A percentile compares a stretch with the other conserved stretches of the same genome.
Conservation (phyloP, 2,329 filamentous ascomycete species). For the Aspergillus sp. region DNA sequence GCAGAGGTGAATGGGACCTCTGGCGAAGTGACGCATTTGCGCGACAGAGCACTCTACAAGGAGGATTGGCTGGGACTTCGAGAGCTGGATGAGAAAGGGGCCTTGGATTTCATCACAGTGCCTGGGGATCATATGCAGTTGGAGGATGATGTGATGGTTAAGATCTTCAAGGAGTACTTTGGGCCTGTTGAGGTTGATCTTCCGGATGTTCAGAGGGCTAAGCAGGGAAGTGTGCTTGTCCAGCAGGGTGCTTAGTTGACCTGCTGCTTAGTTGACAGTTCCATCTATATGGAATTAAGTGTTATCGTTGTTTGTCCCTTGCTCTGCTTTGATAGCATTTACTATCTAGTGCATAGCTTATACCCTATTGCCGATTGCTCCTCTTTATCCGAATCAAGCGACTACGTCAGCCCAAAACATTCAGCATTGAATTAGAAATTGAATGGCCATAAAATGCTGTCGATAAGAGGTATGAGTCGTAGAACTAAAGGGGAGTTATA, state of each 20-base stretch:
- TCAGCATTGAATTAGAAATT: no score
- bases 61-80: constrained; percentile 92
- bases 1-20: constrained; percentile 67
- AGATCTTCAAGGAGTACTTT: constrained; percentile 53
- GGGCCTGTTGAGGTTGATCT: constrained; percentile 17
- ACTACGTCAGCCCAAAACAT: no score
- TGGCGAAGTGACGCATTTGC: constrained; percentile 56
- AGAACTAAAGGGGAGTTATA: no score
- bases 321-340: no score
- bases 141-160: constrained; percentile 54
- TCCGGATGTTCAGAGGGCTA: constrained; percentile 3
- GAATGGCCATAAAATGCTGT: no score
- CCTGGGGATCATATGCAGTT: constrained; percentile 80
- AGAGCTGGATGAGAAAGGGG: constrained; percentile 67
- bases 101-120: constrained; percentile 63
- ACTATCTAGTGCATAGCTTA: no score
- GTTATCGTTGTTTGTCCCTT: no score
- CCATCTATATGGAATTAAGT: no score
- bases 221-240: neutral
- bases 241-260: neutral
- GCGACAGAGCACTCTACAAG: constrained; percentile 64
- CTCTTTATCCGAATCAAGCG: no score
- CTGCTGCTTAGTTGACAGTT: no score
- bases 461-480: no score
- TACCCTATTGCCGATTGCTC: no score